phyloP scores from a whole-genome alignment of 2,329 filamentous ascomycete genomes.

The Sphaerulina populicola region DNA sequence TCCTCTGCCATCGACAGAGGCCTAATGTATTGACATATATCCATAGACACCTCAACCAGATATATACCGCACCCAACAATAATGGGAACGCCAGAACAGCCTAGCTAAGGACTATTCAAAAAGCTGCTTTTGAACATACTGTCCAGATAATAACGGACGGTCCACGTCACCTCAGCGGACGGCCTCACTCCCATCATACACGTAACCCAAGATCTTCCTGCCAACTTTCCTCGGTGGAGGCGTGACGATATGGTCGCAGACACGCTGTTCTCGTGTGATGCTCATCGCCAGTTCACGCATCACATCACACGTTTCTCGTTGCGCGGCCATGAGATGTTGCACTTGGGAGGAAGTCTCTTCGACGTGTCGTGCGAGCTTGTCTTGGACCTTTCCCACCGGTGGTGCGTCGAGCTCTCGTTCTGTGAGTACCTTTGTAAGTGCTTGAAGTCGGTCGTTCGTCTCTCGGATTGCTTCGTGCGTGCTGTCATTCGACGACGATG shows the following conservation, averaged over 20 bases:
- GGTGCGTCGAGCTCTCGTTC: background rate
- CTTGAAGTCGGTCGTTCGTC: conserved; percentile 2
- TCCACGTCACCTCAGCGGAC: no score
- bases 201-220: conserved; percentile 28
- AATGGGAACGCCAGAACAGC: no score
- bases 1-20: no score
- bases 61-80: no score
- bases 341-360: conserved; percentile 24
- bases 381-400: conserved; percentile 3
- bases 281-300: conserved; percentile 22
- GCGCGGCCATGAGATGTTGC: conserved; percentile 23
- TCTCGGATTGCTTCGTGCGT: conserved; percentile 10
- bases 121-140: no score
- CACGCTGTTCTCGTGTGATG: conserved; percentile 17
- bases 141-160: no score
- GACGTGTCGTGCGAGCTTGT: conserved; percentile 13
- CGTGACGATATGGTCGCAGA: conserved; percentile 27
- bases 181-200: conserved; percentile 28
- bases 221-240: conserved; percentile 29
- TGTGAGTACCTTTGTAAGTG: conserved; percentile 1
- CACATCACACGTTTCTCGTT: conserved; percentile 24
- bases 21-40: no score
- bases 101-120: no score
- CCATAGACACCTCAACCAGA: no score
- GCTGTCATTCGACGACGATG: conserved; percentile 2